phyloP scores from a whole-genome alignment of 2,329 filamentous ascomycete genomes.

The Fusarium udum region DNA sequence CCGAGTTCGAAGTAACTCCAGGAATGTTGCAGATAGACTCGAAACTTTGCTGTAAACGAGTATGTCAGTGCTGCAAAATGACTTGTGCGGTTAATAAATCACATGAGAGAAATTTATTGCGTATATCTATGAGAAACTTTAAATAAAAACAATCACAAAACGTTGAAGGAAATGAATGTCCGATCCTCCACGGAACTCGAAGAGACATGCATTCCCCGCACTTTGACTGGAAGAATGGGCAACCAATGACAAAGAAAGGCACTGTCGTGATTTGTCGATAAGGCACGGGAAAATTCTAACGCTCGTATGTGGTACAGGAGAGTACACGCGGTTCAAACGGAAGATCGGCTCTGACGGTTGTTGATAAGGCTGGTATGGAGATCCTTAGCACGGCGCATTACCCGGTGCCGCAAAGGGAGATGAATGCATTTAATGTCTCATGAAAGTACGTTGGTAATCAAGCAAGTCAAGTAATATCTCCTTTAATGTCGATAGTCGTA shows the following conservation, averaged over 20 bases:
- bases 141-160: not conserved
- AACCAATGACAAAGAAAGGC: slow-evolving; percentile 17
- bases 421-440: slow-evolving; percentile 1
- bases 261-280: not conserved
- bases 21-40: not conserved
- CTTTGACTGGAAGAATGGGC: not conserved
- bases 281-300: slow-evolving; percentile 1
- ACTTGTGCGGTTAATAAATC: not conserved
- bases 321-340: not conserved
- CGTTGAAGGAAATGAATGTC: slow-evolving; percentile 5
- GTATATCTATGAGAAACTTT: not conserved
- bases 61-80: not conserved
- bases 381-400: not conserved
- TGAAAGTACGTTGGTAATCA: not conserved
- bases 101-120: not conserved
- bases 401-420: not conserved
- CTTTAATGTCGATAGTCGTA: slow-evolving; percentile 11
- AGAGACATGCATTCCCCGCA: slow-evolving; percentile 31
- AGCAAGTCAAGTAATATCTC: slow-evolving; percentile 1
- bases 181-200: slow-evolving; percentile 6
- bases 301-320: slow-evolving; percentile 1
- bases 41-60: not conserved
- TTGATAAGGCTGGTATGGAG: slow-evolving; percentile 7
- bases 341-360: not conserved
- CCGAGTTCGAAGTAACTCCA: not conserved